Evolutionary conservation across 2,329 filamentous ascomycete genomes (phyloP), one percentile per base, ranked within the genome.

Genomic region (Neopestalotiopsis rosae): DNA sequence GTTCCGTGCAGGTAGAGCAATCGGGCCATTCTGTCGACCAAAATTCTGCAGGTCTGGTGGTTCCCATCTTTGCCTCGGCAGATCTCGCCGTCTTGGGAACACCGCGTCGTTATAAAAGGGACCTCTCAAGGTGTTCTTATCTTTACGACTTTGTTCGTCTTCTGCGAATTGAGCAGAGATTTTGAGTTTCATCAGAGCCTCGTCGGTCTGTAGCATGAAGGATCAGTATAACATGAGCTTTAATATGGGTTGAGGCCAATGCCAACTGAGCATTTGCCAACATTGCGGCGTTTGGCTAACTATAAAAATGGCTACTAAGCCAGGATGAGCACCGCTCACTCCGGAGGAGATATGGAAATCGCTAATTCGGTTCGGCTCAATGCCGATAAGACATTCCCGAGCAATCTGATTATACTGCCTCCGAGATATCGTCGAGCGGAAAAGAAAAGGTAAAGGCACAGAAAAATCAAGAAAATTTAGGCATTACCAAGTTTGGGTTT

Each of bases 161-260:
- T 82, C 73, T 17, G 79, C 75, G 1, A 90, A 86, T 3, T 77
- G 76, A 2, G 89, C 83, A 0, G 90, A 90, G 61, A 92, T 79
- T 49, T 85, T 83, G 71, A 94, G 84, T 59, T 87, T 82, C 14
- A 94, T 82, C 14, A 94, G 81, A 49, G 87, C 79, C 9, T 89
- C 85, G 30, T 85, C 83, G 1, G 86, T 66, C 76, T 78, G 66
- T 28, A n/a, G 28, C 30, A 45, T 17, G 17, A n/a, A 32, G 7
- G 5, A 17, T 58, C 57, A 66, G 42, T 24, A 57, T n/a, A 38
- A 14, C 32, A 38, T 56, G 17, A 49, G 52, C 32, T 57, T 65
- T 24, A 13, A 49, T 28, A 28, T 9, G n/a, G 14, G 9, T 65
- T 28, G 20, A 28, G n/a, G 38, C 20, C 13, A 65, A 65, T 17